These are phyloP conservation scores for Detonula confervacea DNA, from an alignment of 352 stramenopile species.

Conservation along the genomic window DNA sequence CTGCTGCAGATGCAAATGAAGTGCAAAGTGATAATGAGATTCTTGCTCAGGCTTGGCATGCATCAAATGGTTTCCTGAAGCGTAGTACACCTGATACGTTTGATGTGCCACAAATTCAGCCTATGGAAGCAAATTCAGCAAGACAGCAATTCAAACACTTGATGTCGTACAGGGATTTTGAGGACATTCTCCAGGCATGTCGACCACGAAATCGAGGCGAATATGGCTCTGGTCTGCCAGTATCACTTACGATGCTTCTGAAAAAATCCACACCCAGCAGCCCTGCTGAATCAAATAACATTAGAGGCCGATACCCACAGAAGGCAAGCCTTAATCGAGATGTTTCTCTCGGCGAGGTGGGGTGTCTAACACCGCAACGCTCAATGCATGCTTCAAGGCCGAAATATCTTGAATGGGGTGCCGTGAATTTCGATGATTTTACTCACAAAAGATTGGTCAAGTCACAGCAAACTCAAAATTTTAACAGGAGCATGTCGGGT, in stretches of 20 bases:
- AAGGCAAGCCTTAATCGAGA: slow-evolving; percentile 14
- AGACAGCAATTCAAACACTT: slow-evolving; percentile 71
- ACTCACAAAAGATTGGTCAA: slow-evolving; percentile 32
- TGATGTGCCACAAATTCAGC: slow-evolving; percentile 26
- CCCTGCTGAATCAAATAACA: neutral
- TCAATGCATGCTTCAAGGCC: slow-evolving; percentile 18
- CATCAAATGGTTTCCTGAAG: slow-evolving; percentile 58
- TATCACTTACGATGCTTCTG: slow-evolving; percentile 40
- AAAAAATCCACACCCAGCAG: slow-evolving; percentile 22
- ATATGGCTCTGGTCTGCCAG: slow-evolving; percentile 50
- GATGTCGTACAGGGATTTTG: slow-evolving; percentile 77
- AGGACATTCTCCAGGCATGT: slow-evolving; percentile 85
- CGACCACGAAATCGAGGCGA: slow-evolving; percentile 65
- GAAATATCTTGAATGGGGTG: slow-evolving; percentile 71
- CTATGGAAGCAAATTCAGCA: slow-evolving; percentile 20
- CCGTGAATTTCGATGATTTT: slow-evolving; percentile 75
- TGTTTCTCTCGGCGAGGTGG: neutral
- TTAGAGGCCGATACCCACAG: neutral
- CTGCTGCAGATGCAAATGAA: slow-evolving; percentile 18
- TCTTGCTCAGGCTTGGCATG: slow-evolving; percentile 33
- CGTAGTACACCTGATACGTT: slow-evolving; percentile 3
- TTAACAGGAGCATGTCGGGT: slow-evolving; percentile 10
- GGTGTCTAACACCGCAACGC: slow-evolving; percentile 11
- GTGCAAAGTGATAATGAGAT: slow-evolving; percentile 33
- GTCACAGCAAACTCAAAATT: slow-evolving; percentile 16